A percentile compares a stretch with the other conserved stretches of the same genome.
Evolutionary conservation across 2,329 filamentous ascomycete genomes (phyloP).

Genomic region (Phaeosphaeriaceae sp.): DNA sequence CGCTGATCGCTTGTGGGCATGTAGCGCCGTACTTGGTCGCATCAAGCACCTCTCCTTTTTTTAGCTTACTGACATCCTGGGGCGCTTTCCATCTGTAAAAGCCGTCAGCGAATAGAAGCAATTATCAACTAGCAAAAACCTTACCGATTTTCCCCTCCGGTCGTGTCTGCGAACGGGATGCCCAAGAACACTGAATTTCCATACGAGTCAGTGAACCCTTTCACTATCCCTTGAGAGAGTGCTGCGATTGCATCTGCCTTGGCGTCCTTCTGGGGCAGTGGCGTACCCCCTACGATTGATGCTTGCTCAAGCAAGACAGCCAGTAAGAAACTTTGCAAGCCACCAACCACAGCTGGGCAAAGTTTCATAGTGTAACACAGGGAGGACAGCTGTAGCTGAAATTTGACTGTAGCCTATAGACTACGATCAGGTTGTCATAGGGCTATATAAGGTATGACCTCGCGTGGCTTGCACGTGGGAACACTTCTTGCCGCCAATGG

Average conservation of each 20-base stretch:
- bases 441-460: slow-evolving; percentile 11
- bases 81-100: slow-evolving; percentile 26
- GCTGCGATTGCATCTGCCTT: slow-evolving; percentile 14
- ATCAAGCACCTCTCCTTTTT: slow-evolving; percentile 17
- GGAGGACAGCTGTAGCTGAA: slow-evolving; percentile 1
- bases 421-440: slow-evolving; percentile 6
- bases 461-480: slow-evolving; percentile 1
- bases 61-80: slow-evolving; percentile 15
- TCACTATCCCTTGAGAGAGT: slow-evolving; percentile 22
- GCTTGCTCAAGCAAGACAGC: slow-evolving; percentile 10
- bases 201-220: slow-evolving; percentile 24
- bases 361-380: slow-evolving; percentile 17
- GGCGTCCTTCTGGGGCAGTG: slow-evolving; percentile 11
- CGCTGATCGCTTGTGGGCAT: slow-evolving; percentile 32
- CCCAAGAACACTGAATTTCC: slow-evolving; percentile 30
- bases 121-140: background rate
- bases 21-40: slow-evolving; percentile 30
- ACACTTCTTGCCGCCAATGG: slow-evolving; percentile 13
- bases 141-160: slow-evolving; percentile 30
- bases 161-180: slow-evolving; percentile 33
- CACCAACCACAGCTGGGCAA: background rate
- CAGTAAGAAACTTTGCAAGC: slow-evolving; percentile 12
- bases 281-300: slow-evolving; percentile 7
- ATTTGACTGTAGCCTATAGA: slow-evolving; percentile 11
- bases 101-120: background rate